These are phyloP conservation scores for Wallacemonas sp. DNA, from an alignment of 208 protist genomes.

Conservation along the genomic window DNA sequence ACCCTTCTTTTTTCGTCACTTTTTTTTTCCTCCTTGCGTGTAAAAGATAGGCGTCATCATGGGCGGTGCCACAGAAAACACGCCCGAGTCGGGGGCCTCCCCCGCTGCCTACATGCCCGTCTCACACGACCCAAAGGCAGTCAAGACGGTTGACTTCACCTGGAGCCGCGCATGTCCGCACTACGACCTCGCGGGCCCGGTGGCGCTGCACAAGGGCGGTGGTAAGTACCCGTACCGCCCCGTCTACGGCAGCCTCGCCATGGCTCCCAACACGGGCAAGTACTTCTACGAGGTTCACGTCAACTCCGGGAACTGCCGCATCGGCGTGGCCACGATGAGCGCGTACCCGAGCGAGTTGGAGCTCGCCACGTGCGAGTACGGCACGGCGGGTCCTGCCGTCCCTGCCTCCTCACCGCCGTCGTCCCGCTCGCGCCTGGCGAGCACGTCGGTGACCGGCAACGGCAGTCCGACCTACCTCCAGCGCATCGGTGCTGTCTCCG, in stretches of 20 bases:
- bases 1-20: too few species aligned
- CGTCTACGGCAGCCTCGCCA: conserved; percentile 56
- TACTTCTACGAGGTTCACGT: conserved; percentile 81
- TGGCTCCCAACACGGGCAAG: conserved; percentile 67
- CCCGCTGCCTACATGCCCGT: conserved; percentile 37
- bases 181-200: conserved; percentile 48
- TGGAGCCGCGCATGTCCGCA: conserved; percentile 56
- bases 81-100: not conserved
- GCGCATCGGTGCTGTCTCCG: conserved; percentile 31
- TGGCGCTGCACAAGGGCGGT: conserved; percentile 57
- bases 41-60: too few species aligned
- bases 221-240: conserved; percentile 57
- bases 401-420: not conserved
- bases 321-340: conserved; percentile 59
- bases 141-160: conserved; percentile 57
- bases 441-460: not conserved
- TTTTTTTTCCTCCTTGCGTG: too few species aligned
- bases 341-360: conserved; percentile 48
- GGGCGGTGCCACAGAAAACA: not conserved
- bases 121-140: conserved; percentile 14
- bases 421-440: not conserved
- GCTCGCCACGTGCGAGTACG: conserved; percentile 39
- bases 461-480: conserved; percentile 39
- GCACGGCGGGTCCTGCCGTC: conserved; percentile 4
- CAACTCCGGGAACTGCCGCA: conserved; percentile 73